Evolutionary conservation across 257 asterid species (phyloP), one percentile per base, ranked within the genome.

Genomic region (Avicennia marina): DNA sequence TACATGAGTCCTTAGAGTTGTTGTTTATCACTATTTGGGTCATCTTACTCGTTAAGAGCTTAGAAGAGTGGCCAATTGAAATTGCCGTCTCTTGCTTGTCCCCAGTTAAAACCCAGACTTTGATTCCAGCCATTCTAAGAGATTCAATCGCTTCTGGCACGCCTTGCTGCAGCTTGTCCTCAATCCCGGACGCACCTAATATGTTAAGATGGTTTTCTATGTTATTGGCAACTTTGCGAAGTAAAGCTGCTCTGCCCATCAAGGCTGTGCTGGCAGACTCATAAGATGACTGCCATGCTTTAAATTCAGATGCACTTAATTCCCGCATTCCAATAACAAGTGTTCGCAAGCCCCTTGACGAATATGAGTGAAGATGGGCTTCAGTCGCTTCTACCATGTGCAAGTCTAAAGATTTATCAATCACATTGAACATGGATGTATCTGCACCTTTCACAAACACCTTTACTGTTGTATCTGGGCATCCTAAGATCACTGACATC

Each of bases 31-130:
- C 66, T 43, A 81, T 81, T 64, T 68, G 84, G 32, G 79, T 81
- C 94, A 84, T 81, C 16, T 51, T 69, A 72, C 68, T 56, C 10
- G 94, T 81, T 47, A 84, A 72, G 19, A 84, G 94, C 77, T 72
- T 81, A 11, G 94, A 81, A 19, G 94, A 84, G 69, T 75, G 74
- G 44, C 94, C 94, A 56, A 84, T 84, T 12, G 94, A 81, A 62
- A 84, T 78, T 4, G 94, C 94, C 9, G 94, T 84, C 72, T 84
- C 89, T 74, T 81, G 89, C 76, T 84, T 84, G 74, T 84, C 94
- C 40, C 94, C 94, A n/a, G 94, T 84, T 77, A 84, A 77, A 74
- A 84, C 82, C 94, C 94, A 84, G 21, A 84, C 86, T 67, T 81
- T 84, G 38, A 84, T 84, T 43, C 82, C 94, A 2, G 89, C 94